Percentiles rank a stretch among this genome's conserved stretches.
Conservation (phyloP, 75 land plant genomes). For the Azolla pinnata region DNA sequence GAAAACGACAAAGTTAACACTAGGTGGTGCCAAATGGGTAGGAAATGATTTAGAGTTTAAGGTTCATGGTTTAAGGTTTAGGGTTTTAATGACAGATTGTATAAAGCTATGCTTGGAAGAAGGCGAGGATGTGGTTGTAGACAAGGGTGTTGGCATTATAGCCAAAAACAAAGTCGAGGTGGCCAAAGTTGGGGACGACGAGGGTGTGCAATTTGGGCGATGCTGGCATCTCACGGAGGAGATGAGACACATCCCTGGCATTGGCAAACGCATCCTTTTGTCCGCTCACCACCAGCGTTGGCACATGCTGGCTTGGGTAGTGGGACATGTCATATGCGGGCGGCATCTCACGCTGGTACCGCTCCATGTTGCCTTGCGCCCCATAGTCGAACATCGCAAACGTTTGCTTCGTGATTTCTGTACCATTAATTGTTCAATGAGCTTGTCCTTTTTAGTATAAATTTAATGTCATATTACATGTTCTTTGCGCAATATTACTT, state of each 20-base stretch:
- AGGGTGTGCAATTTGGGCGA: constrained; percentile 7
- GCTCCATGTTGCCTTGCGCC: constrained; percentile 28
- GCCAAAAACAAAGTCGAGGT: constrained; percentile 57
- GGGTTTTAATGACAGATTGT: no score
- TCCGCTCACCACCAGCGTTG: constrained; percentile 58
- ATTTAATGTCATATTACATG: neutral
- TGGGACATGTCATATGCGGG: constrained; percentile 52
- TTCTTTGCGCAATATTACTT: no score
- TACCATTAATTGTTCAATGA: neutral
- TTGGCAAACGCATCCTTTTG: constrained; percentile 65
- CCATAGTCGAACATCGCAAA: constrained; percentile 53
- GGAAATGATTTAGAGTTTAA: no score
- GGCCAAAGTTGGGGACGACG: constrained; percentile 43
- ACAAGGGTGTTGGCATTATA: constrained; percentile 37
- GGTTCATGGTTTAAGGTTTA: no score
- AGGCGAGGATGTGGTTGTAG: no score
- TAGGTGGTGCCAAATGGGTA: no score
- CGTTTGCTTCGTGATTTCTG: constrained; percentile 44
- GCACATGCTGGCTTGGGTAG: constrained; percentile 40
- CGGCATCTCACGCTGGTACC: constrained; percentile 38
- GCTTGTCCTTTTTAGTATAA: neutral
- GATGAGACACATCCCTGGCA: constrained; percentile 35
- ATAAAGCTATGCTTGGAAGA: no score
- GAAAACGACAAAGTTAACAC: no score
- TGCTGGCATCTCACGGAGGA: constrained; percentile 17